Base-by-base conservation (phyloP, 345 rosid species). In the Moricandia arvensis region DNA sequence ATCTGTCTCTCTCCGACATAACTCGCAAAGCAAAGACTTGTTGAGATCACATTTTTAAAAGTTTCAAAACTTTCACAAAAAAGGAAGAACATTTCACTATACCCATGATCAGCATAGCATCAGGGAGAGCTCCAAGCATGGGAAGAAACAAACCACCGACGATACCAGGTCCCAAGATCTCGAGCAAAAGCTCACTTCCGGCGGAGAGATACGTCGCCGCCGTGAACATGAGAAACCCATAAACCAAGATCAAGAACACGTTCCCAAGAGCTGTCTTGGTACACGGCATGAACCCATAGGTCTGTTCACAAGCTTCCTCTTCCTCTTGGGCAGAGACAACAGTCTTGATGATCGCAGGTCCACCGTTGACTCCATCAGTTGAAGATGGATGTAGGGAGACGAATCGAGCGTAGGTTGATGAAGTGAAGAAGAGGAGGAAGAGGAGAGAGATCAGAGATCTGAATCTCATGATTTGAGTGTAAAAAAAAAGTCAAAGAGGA, bases 41-140 rank as follows among this genome's bases (percentile, higher is more conserved):
- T 49, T 24, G 57, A 9, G 17, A 49, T 49, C 55, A 16, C 6
- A 49, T 29, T 47, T 5, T 6, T 8, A 18, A 49, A 49, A 49
- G 21, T 7, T 49, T 7, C 1, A 16, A 49, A 49, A 47, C 18
- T 47, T 47, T 15, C 47, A 38, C 4, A 21, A 33, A 33, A 33
- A 49, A 49, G 17, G 53, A 45, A n/a, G 24, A 49, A 16, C 10
- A 49, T n/a, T 65, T 33, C 2, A 74, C 53, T 80, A 29, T 83
- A 94, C 99, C 97, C 17, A 94, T 82, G 65, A 94, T 94, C 58
- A 94, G 93, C 97, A 94, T 88, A 71, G 99, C 99, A 67, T 94
- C 99, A 0, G 99, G 99, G 47, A 94, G 93, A 0, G 99, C 99
- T 0, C 99, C 99, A 5, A 94, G 99, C 0, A 86, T 74, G 10